Conservation (phyloP, 345 rosid species). For the Erucastrum elatum region DNA sequence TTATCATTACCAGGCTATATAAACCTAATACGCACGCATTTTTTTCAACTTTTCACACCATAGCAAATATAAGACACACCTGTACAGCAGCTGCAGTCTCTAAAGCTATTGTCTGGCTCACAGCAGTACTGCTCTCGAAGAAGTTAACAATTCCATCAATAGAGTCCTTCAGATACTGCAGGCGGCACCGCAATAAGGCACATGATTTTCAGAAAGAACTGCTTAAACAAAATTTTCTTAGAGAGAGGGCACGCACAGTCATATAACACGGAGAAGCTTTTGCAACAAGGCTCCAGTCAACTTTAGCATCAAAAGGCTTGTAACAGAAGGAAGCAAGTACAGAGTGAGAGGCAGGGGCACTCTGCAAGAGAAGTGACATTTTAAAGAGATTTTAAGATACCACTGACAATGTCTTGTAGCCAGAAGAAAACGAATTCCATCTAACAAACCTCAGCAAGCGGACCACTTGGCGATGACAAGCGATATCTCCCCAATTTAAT, state of each 20-base stretch:
- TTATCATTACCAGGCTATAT: constrained; percentile 21
- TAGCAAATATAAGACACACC: constrained; percentile 51
- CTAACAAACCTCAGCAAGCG: constrained; percentile 78
- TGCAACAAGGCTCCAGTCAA: constrained; percentile 95
- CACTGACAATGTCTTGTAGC: constrained; percentile 21
- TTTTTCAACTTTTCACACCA: constrained; percentile 14
- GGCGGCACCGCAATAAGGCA: constrained; percentile 26
- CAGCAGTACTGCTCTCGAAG: constrained; percentile 76
- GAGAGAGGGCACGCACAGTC: constrained; percentile 60
- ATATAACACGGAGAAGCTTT: constrained; percentile 97
- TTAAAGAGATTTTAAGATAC: constrained; percentile 12
- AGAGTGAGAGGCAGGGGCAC: constrained; percentile 77
- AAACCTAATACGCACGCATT: neutral
- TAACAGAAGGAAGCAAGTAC: constrained; percentile 79
- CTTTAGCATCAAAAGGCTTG: constrained; percentile 91
- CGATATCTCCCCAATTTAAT: constrained; percentile 81
- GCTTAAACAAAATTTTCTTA: constrained; percentile 4
- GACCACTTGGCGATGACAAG: constrained; percentile 92
- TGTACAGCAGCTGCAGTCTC: constrained; percentile 98
- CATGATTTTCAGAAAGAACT: neutral
- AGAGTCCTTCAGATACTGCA: constrained; percentile 90
- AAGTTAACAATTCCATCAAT: constrained; percentile 71
- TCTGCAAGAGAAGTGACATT: constrained; percentile 53
- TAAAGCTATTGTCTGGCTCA: constrained; percentile 87
- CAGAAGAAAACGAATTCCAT: constrained; percentile 5